Conservation (phyloP, 1,284 basidiomycete species). For the Fomitopsis betulina region DNA sequence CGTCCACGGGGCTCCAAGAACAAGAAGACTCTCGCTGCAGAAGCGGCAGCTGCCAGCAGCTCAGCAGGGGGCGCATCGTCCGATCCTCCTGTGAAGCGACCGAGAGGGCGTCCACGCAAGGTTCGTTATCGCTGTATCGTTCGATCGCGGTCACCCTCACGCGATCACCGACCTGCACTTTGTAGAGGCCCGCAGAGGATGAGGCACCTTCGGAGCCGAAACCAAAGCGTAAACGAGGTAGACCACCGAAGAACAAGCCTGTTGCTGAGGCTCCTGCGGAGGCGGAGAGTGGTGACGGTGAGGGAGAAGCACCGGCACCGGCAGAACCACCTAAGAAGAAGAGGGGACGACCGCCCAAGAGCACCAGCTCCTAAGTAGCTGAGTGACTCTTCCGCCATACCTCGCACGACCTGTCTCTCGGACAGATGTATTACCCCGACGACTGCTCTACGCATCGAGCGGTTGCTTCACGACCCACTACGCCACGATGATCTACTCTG, state of each 20-base stretch:
- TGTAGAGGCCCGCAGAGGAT: constrained; percentile 50
- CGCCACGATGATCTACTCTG: not conserved
- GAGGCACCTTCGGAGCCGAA: constrained; percentile 43
- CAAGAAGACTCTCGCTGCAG: constrained; percentile 49
- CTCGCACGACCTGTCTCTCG: not conserved
- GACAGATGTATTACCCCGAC: not conserved
- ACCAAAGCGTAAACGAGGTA: constrained; percentile 63
- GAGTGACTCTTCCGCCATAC: not conserved
- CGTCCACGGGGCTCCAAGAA: constrained; percentile 82
- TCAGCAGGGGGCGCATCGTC: constrained; percentile 25
- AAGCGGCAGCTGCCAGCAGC: constrained; percentile 30
- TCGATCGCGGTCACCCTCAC: constrained; percentile 9
- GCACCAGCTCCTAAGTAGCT: constrained; percentile 14
- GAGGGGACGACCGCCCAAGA: constrained; percentile 69
- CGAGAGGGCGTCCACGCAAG: constrained; percentile 74
- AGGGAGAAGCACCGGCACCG: constrained; percentile 17
- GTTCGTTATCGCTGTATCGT: constrained; percentile 33
- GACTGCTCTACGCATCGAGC: not conserved
- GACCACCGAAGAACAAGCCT: constrained; percentile 65
- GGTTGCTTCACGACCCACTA: not conserved
- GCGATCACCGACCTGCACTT: constrained; percentile 12
- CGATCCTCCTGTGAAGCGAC: constrained; percentile 44
- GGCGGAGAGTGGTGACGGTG: constrained; percentile 34
- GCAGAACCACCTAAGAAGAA: constrained; percentile 48
- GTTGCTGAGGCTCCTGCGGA: constrained; percentile 6